phyloP scores from a whole-genome alignment of 148 eudicot species.

The Vaccinium myrtillus region DNA sequence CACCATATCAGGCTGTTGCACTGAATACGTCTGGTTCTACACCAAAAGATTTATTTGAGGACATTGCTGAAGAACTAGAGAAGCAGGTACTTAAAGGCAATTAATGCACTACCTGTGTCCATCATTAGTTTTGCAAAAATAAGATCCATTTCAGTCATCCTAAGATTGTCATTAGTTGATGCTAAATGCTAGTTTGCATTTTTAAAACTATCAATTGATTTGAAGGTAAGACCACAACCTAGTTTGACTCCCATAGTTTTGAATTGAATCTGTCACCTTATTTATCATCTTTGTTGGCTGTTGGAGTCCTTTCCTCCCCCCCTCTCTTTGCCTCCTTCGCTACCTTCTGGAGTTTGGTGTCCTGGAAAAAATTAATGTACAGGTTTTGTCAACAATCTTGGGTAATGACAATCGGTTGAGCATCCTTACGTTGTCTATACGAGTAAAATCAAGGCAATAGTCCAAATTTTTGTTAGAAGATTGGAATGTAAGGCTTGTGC shows the following conservation, averaged over 20 bases:
- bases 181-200: constrained; percentile 4
- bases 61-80: constrained; percentile 73
- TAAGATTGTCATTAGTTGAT: background rate
- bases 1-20: constrained; percentile 78
- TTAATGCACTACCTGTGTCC: background rate
- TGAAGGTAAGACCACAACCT: background rate
- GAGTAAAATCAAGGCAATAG: background rate
- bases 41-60: constrained; percentile 92
- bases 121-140: background rate
- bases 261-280: background rate
- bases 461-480: too few species aligned
- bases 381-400: constrained; percentile 2
- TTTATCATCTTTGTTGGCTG: background rate
- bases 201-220: background rate
- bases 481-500: background rate
- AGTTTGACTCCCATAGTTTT: background rate
- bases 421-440: background rate
- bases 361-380: background rate
- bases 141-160: background rate
- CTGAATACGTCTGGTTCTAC: constrained; percentile 85
- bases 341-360: background rate
- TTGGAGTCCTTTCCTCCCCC: background rate
- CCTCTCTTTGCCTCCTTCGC: background rate
- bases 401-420: background rate
- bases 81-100: constrained; percentile 54